A percentile compares a stretch with the other conserved stretches of the same genome.
phyloP scores from a whole-genome alignment of 352 stramenopile genomes.

The Phytopythium montanum region DNA sequence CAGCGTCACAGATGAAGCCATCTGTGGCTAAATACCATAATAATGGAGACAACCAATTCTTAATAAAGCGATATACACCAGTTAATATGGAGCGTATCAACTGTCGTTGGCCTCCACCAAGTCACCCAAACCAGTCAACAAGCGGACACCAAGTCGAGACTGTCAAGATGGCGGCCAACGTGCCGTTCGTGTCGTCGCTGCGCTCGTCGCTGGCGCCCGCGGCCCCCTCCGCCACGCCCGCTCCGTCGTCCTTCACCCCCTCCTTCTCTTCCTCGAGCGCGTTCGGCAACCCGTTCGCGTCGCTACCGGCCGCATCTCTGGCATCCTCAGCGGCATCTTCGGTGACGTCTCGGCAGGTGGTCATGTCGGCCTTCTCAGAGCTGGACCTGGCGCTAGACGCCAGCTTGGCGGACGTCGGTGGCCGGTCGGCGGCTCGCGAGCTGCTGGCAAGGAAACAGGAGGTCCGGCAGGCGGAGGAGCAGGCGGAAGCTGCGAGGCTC shows the following conservation, averaged over 20 bases:
- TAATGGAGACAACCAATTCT: neutral
- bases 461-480: conserved; percentile 37
- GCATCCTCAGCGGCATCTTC: conserved; percentile 2
- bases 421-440: conserved; percentile 38
- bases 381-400: conserved; percentile 46
- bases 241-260: neutral
- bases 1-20: neutral
- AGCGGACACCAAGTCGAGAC: neutral
- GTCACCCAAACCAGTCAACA: neutral
- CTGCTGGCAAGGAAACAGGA: conserved; percentile 44
- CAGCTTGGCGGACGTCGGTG: conserved; percentile 15
- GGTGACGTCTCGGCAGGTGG: conserved; percentile 18
- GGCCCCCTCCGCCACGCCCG: neutral
- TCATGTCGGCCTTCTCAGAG: conserved; percentile 56
- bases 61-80: neutral
- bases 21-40: neutral
- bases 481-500: conserved; percentile 15
- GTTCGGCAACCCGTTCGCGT: conserved; percentile 20
- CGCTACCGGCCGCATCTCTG: conserved; percentile 4
- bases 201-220: conserved; percentile 23
- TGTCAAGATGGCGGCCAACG: conserved; percentile 13
- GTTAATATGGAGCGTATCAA: neutral
- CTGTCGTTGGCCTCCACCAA: neutral
- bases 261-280: neutral
- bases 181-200: conserved; percentile 41